A percentile compares a stretch with the other conserved stretches of the same genome.
Conservation (phyloP, 192 early-diverging fungal species). For the Pilobolus umbonatus region DNA sequence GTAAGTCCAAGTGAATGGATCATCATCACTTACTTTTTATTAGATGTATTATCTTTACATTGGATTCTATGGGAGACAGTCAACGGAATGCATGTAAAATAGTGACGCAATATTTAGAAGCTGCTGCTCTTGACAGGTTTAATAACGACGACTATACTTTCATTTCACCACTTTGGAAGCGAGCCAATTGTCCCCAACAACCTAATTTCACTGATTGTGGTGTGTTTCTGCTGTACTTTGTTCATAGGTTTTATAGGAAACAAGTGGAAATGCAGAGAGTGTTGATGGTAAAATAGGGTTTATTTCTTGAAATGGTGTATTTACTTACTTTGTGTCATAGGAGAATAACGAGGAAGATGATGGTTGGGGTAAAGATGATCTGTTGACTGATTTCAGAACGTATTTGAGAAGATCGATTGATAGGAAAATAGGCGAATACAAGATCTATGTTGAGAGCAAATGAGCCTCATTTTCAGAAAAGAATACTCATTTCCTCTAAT, state of each 20-base stretch:
- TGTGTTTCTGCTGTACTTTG: neutral
- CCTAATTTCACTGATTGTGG: slow-evolving; percentile 4
- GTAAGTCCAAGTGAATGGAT: neutral
- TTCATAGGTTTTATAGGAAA: neutral
- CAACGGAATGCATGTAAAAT: neutral
- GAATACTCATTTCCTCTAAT: no score
- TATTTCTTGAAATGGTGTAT: no score
- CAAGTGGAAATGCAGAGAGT: neutral
- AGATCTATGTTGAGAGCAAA: no score
- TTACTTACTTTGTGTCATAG: neutral
- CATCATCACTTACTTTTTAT: neutral
- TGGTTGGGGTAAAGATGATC: neutral
- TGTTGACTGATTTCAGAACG: neutral
- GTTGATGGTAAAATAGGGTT: neutral
- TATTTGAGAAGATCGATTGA: neutral
- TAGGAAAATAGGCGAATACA: no score
- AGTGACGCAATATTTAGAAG: neutral
- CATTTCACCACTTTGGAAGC: neutral
- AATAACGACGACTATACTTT: neutral
- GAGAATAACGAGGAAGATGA: neutral
- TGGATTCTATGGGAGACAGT: slow-evolving; percentile 1
- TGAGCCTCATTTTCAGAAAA: no score
- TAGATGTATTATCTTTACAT: neutral
- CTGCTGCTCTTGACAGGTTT: neutral
- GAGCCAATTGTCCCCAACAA: neutral